These are phyloP conservation scores for Leptographium flavum DNA, from an alignment of 2,329 filamentous ascomycete species.

Conservation along the genomic window DNA sequence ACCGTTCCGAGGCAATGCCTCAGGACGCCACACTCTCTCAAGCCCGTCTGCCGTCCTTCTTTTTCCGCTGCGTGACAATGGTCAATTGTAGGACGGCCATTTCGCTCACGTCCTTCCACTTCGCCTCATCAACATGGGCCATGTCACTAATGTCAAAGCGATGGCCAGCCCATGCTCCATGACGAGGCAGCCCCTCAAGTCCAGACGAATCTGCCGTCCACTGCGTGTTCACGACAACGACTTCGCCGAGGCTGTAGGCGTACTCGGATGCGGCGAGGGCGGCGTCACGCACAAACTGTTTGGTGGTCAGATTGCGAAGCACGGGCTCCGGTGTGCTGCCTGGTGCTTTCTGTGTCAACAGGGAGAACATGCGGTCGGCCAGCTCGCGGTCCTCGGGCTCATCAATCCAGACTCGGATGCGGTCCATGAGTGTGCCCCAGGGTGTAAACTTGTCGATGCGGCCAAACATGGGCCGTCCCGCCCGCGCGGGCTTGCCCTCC, in stretches of 20 bases:
- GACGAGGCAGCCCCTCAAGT: neutral
- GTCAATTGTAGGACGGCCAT: neutral
- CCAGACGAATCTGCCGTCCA: neutral
- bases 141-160: neutral
- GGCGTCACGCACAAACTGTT: neutral
- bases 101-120: neutral
- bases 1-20: no score
- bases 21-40: no score
- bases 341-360: neutral
- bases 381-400: neutral
- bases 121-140: neutral
- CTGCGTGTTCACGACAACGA: neutral
- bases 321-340: neutral
- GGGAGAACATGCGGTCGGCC: neutral
- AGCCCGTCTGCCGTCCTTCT: neutral
- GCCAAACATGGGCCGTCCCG: no score
- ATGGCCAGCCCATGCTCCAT: neutral
- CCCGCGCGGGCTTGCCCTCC: no score
- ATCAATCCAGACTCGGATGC: no score
- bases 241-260: neutral
- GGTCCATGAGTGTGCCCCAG: no score
- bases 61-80: neutral
- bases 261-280: neutral
- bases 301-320: neutral
- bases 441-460: no score